Evolutionary conservation across 176 grass and related monocot species (phyloP).

Genomic region (Rhipidocladum racemiflorum): DNA sequence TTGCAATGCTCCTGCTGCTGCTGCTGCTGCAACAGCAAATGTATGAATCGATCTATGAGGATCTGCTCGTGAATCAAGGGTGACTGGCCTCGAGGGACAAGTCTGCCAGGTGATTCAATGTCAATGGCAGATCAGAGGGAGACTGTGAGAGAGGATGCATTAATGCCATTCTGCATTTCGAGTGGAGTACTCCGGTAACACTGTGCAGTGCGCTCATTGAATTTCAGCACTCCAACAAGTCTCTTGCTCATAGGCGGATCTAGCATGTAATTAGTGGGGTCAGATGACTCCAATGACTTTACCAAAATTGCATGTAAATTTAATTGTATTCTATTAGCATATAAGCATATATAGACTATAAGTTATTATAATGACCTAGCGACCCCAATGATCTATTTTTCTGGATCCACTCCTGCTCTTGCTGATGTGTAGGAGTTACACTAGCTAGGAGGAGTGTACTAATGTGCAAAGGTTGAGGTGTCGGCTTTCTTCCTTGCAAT

Average conservation of each 20-base stretch:
- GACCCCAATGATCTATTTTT: too few relatives aligned
- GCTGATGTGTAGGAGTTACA: not conserved
- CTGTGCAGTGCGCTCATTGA: not conserved
- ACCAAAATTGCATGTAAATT: too few relatives aligned
- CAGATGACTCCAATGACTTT: too few relatives aligned
- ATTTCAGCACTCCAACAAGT: not conserved
- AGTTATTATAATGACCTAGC: too few relatives aligned
- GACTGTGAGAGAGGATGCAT: not conserved
- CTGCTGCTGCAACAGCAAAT: not conserved
- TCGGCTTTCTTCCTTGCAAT: not conserved
- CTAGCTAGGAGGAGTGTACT: not conserved
- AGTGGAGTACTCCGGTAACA: not conserved
- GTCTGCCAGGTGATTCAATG: constrained; percentile 32
- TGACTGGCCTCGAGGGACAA: not conserved
- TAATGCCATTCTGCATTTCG: not conserved
- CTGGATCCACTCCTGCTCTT: too few relatives aligned
- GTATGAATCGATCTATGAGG: not conserved
- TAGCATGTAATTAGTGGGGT: too few relatives aligned
- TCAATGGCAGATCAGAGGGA: not conserved
- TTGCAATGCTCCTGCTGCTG: not conserved
- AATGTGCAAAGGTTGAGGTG: not conserved
- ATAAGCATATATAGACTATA: too few relatives aligned
- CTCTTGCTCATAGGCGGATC: too few relatives aligned
- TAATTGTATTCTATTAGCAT: too few relatives aligned
- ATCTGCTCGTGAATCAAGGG: constrained; percentile 30